These are phyloP conservation scores for Populus simonii DNA, from an alignment of 345 rosid genomes.

Conservation along the genomic window DNA sequence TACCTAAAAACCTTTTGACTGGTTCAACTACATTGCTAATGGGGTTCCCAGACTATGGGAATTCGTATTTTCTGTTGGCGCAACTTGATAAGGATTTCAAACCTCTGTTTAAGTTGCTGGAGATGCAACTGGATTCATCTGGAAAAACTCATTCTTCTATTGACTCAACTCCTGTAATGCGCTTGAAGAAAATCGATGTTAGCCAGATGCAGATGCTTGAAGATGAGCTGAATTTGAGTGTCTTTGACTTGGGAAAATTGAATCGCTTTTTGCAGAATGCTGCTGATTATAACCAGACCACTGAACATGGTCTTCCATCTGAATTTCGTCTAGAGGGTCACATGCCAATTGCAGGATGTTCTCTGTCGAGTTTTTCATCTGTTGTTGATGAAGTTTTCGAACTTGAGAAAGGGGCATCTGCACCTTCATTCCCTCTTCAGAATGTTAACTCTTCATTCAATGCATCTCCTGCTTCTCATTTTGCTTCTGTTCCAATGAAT, in stretches of 20 bases:
- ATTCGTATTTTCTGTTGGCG: constrained; percentile 78
- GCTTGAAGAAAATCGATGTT: constrained; percentile 69
- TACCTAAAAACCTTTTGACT: constrained; percentile 61
- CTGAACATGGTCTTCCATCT: constrained; percentile 56
- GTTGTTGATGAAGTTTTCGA: constrained; percentile 93
- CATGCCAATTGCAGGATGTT: constrained; percentile 46
- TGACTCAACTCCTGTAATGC: constrained; percentile 57
- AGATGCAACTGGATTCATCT: constrained; percentile 52
- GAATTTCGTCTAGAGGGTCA: constrained; percentile 53
- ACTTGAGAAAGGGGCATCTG: constrained; percentile 62
- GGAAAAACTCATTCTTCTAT: constrained; percentile 48
- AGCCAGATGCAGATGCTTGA: constrained; percentile 79
- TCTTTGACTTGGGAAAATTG: constrained; percentile 51
- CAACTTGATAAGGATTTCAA: constrained; percentile 92
- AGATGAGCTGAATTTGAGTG: constrained; percentile 74
- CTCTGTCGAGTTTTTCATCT: constrained; percentile 67
- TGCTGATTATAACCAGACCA: constrained; percentile 43
- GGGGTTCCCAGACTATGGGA: constrained; percentile 90
- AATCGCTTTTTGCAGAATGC: constrained; percentile 45
- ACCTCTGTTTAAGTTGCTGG: constrained; percentile 75
- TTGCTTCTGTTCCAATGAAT: constrained; percentile 46
- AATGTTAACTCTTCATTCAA: constrained; percentile 43
- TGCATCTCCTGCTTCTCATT: constrained; percentile 49
- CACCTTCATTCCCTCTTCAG: constrained; percentile 45
- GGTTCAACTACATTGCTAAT: constrained; percentile 60